Percentiles rank a stretch among this genome's conserved stretches.
phyloP scores from a whole-genome alignment of 768 basidiomycete genomes.

The Gloeopeniophorella convolvens region DNA sequence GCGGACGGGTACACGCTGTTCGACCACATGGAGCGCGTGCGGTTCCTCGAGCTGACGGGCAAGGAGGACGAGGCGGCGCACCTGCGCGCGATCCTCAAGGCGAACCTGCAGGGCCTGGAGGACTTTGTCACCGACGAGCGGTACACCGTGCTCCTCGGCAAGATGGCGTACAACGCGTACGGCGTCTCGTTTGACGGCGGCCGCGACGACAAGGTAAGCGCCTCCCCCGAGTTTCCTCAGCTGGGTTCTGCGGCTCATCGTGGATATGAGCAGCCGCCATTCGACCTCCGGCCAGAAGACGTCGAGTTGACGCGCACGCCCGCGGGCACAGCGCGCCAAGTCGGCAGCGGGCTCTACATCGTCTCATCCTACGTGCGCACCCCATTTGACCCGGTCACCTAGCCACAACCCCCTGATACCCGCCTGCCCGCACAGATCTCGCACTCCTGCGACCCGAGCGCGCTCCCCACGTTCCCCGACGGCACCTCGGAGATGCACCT shows the following conservation, averaged over 20 bases:
- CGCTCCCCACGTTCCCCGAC: constrained; percentile 54
- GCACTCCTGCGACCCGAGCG: constrained; percentile 70
- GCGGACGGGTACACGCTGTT: constrained; percentile 53
- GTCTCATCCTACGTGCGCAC: constrained; percentile 63
- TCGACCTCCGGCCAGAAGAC: constrained; percentile 56
- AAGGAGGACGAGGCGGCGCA: constrained; percentile 44
- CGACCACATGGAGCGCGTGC: constrained; percentile 72
- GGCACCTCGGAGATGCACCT: constrained; percentile 69
- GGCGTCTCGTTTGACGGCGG: constrained; percentile 65
- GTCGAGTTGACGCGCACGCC: constrained; percentile 72
- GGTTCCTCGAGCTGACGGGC: constrained; percentile 53
- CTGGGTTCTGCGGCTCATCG: neutral
- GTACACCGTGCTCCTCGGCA: constrained; percentile 55
- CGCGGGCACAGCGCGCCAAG: constrained; percentile 64
- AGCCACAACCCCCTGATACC: too few species aligned
- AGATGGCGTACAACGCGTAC: constrained; percentile 70
- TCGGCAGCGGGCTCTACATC: constrained; percentile 69
- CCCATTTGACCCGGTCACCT: too few species aligned
- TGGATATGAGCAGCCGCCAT: constrained; percentile 39
- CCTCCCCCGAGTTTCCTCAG: neutral
- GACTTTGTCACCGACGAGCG: constrained; percentile 61
- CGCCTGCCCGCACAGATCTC: constrained; percentile 35
- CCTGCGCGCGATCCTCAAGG: constrained; percentile 47
- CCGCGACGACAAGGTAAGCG: constrained; percentile 59
- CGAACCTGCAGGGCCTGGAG: constrained; percentile 66